phyloP scores from a whole-genome alignment of 208 protist genomes.

The Crithidia acanthocephali region DNA sequence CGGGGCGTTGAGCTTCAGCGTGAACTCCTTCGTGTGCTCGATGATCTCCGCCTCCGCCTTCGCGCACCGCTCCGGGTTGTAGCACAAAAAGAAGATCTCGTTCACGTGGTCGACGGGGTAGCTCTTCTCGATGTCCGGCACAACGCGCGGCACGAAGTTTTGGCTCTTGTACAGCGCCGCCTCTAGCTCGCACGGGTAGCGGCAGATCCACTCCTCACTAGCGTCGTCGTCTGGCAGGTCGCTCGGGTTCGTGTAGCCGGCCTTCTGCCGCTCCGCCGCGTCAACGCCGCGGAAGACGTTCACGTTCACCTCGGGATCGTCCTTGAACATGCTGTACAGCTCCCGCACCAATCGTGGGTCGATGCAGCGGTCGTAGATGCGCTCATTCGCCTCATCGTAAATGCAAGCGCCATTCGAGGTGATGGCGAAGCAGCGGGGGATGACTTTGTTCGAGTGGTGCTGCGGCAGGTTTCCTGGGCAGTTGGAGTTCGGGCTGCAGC shows the following conservation, averaged over 20 bases:
- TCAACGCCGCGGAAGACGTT: conserved; percentile 58
- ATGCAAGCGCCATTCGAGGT: conserved; percentile 73
- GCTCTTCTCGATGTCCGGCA: conserved; percentile 49
- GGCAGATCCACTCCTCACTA: conserved; percentile 63
- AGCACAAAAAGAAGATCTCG: conserved; percentile 73
- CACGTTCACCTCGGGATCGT: conserved; percentile 61
- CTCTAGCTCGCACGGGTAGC: conserved; percentile 51
- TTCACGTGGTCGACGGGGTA: conserved; percentile 60
- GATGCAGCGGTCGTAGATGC: conserved; percentile 50
- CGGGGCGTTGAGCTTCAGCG: conserved; percentile 25
- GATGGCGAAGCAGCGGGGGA: conserved; percentile 67
- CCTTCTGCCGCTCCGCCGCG: conserved; percentile 28
- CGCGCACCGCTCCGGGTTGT: conserved; percentile 43
- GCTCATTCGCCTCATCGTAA: conserved; percentile 58
- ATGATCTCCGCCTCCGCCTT: conserved; percentile 42
- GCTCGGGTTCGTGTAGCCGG: conserved; percentile 53
- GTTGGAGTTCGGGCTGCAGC: neutral
- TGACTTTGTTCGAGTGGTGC: conserved; percentile 23
- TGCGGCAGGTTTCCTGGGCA: too few species aligned
- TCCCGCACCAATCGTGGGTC: conserved; percentile 34
- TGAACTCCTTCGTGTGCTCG: conserved; percentile 33
- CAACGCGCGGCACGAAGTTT: conserved; percentile 47
- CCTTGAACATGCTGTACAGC: conserved; percentile 52
- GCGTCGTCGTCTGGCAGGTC: conserved; percentile 55
- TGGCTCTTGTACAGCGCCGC: conserved; percentile 52